Evolutionary conservation across 116 monocot genomes (phyloP), one percentile per base, ranked within the genome.

Genomic region (Phalaenopsis hybrid): DNA sequence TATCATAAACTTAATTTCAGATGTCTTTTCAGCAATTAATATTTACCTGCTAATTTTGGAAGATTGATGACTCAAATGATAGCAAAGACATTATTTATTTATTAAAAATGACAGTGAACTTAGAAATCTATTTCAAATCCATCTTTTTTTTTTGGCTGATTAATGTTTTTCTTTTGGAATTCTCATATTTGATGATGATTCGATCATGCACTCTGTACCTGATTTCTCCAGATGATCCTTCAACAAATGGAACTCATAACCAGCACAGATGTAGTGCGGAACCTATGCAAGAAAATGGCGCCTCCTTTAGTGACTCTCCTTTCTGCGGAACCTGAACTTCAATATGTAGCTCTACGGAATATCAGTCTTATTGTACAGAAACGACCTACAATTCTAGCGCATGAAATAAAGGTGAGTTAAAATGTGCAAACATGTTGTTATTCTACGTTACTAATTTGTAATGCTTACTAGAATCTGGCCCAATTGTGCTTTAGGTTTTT

Each of bases 281-380:
- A 95, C 87, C 92, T 99, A 82, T 99, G 99, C 86, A 99, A 99
- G 86, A 95, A 99, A 87, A 99, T 99, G 99, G 93, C 95, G 75
- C 95, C 99, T 45, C 99, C 99, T 83, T 78, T 99, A 48, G 99
- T 99, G 31, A 94, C 99, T 76, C 94, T 99, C 83, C 93, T 99
- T 74, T 99, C 99, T 74, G 92, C 99, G 79, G 99, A 95, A 79
- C 94, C 99, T 75, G 99, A 99, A 63, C 93, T 95, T 81, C 99
- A 99, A 80, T 99, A 99, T 88, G 95, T 99, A 52, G 95, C 95
- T 1, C 76, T 99, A 48, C 90, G 95, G 33, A 99, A 99, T 85
- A 99, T 99, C 84, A 95, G 93, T 82, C 95, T 99, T 69, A 94
- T 99, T 70, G 99, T 99, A 45, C 99, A 99, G 80, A 93, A 92